Evolutionary conservation across 768 basidiomycete species (phyloP).

Genomic region (Sporobolomyces phaffii): DNA sequence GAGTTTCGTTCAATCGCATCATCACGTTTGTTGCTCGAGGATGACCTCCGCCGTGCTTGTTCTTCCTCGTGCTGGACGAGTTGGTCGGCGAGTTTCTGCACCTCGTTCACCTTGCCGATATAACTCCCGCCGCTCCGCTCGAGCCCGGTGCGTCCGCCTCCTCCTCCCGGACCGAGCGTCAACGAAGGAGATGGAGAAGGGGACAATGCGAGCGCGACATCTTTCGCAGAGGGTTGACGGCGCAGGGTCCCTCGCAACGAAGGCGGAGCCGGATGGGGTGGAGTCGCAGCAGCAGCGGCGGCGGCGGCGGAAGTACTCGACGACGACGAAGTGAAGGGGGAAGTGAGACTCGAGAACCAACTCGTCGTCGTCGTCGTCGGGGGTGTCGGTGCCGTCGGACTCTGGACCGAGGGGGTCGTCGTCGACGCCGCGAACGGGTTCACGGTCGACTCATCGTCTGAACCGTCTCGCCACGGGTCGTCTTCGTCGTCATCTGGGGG

Average conservation of each 20-base stretch:
- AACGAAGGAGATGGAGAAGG: constrained; percentile 1
- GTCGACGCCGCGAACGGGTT: not conserved
- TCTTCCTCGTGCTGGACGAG: not conserved
- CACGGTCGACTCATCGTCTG: constrained; percentile 20
- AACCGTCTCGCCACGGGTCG: constrained; percentile 26
- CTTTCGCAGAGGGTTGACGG: not conserved
- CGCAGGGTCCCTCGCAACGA: not conserved
- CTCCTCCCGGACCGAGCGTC: too few relatives aligned
- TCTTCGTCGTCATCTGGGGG: too few relatives aligned
- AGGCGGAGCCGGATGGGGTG: not conserved
- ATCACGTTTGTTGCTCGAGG: too few relatives aligned
- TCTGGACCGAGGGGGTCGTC: not conserved
- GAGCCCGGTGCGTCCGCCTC: not conserved
- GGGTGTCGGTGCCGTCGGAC: not conserved
- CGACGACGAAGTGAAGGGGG: not conserved
- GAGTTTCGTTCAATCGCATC: too few relatives aligned
- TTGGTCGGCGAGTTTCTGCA: constrained; percentile 13
- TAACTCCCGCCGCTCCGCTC: constrained; percentile 4
- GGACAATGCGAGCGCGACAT: not conserved
- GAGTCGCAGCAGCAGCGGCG: not conserved
- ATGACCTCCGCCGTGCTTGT: too few relatives aligned
- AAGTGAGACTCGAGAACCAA: constrained; percentile 1
- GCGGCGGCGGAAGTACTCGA: too few relatives aligned
- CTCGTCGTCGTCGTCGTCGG: not conserved
- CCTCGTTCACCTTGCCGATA: not conserved